Conservation (phyloP, 2,329 filamentous ascomycete species). For the Falciphora oryzae region DNA sequence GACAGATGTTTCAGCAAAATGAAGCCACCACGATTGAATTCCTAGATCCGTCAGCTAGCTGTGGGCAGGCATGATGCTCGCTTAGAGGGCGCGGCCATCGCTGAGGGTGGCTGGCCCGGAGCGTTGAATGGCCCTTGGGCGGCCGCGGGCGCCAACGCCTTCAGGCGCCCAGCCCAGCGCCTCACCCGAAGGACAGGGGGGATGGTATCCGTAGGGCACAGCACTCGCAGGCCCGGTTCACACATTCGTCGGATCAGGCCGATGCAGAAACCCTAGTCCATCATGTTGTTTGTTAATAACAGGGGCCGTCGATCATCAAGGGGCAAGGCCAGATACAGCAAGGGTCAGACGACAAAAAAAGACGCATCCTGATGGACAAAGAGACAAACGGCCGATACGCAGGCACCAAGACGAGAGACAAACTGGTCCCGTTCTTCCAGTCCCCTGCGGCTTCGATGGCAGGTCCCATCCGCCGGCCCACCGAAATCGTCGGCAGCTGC, state of each 20-base stretch:
- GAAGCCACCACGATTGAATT: slow-evolving; percentile 5
- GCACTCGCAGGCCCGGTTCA: background rate
- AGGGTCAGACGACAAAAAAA: background rate
- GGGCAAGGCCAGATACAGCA: background rate
- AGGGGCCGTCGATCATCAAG: background rate
- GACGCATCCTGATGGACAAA: background rate
- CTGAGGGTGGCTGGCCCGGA: background rate
- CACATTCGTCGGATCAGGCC: background rate
- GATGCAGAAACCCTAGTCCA: background rate
- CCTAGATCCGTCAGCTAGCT: background rate
- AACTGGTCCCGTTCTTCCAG: background rate
- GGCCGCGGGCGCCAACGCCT: background rate
- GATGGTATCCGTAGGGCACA: background rate
- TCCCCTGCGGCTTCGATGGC: background rate
- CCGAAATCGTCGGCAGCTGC: background rate
- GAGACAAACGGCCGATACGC: background rate
- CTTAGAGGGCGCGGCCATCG: background rate
- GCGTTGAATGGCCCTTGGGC: background rate
- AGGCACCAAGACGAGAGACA: background rate
- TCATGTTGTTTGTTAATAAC: background rate
- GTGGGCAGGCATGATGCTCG: background rate
- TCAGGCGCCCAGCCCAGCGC: background rate
- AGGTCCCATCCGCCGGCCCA: too few relatives aligned
- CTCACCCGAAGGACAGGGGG: background rate
- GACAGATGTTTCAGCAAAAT: slow-evolving; percentile 5